Percentiles rank a stretch among this genome's conserved stretches.
These are phyloP conservation scores for Chalciporus chontae DNA, from an alignment of 768 basidiomycete genomes.

Conservation along the genomic window DNA sequence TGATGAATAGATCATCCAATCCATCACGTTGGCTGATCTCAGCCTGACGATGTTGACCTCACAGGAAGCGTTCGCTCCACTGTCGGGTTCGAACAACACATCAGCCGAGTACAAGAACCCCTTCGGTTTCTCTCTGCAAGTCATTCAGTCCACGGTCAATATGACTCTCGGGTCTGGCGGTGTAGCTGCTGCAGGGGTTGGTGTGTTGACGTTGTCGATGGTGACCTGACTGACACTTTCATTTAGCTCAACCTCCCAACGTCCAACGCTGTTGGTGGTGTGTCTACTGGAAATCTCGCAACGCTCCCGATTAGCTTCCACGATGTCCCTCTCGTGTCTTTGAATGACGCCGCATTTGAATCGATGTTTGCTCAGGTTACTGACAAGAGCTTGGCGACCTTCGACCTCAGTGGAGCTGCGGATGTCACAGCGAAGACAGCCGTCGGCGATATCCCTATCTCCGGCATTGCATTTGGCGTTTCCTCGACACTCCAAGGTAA, in stretches of 20 bases:
- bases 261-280: slow-evolving; percentile 48
- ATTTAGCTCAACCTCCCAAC: slow-evolving; percentile 50
- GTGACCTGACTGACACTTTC: not conserved
- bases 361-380: slow-evolving; percentile 59
- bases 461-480: slow-evolving; percentile 61
- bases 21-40: slow-evolving; percentile 58
- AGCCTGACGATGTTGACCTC: slow-evolving; percentile 48
- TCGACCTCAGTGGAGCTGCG: slow-evolving; percentile 54
- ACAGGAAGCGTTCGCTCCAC: slow-evolving; percentile 55
- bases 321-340: slow-evolving; percentile 51
- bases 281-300: slow-evolving; percentile 68
- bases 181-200: slow-evolving; percentile 50
- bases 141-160: slow-evolving; percentile 51
- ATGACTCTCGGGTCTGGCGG: slow-evolving; percentile 50
- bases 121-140: slow-evolving; percentile 72
- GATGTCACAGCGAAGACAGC: slow-evolving; percentile 57
- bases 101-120: slow-evolving; percentile 66
- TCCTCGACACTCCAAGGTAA: slow-evolving; percentile 51
- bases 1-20: slow-evolving; percentile 51
- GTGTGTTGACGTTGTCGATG: slow-evolving; percentile 6
- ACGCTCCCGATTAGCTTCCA: slow-evolving; percentile 56
- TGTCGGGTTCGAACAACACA: slow-evolving; percentile 53
- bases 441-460: slow-evolving; percentile 65
- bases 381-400: slow-evolving; percentile 38
- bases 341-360: slow-evolving; percentile 52